Conservation (phyloP, 805 yeast species). For the Yarrowia sp. region DNA sequence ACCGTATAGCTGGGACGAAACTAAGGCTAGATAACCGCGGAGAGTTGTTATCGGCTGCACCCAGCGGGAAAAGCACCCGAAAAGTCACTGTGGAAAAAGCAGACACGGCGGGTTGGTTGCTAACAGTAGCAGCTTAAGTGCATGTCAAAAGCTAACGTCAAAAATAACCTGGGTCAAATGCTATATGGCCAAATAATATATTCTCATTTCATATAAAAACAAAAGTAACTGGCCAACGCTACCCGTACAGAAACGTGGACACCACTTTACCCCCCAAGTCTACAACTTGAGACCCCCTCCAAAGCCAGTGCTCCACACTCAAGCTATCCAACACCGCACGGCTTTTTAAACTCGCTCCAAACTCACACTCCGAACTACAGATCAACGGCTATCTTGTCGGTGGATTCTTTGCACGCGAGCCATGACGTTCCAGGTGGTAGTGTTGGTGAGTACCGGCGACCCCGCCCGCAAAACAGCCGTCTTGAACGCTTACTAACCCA, state of each 20-base stretch:
- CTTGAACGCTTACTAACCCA: slow-evolving; percentile 14
- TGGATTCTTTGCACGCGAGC: slow-evolving; percentile 20
- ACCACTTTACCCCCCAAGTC: neutral
- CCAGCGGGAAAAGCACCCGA: too few relatives aligned
- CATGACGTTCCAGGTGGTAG: slow-evolving; percentile 34
- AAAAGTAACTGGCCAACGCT: neutral
- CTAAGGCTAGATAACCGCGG: too few relatives aligned
- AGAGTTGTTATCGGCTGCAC: too few relatives aligned
- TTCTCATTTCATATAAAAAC: neutral
- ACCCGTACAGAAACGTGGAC: neutral
- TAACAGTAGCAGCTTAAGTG: neutral
- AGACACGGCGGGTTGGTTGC: neutral
- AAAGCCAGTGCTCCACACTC: neutral
- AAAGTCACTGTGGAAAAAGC: too few relatives aligned
- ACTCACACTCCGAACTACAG: slow-evolving; percentile 8
- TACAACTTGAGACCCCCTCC: too few relatives aligned
- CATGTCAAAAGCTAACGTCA: slow-evolving; percentile 8
- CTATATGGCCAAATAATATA: neutral
- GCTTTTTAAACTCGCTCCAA: slow-evolving; percentile 22
- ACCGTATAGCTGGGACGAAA: too few relatives aligned
- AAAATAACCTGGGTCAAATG: slow-evolving; percentile 3
- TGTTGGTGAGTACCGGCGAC: slow-evolving; percentile 31
- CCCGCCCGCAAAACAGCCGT: neutral
- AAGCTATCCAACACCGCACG: slow-evolving; percentile 12
- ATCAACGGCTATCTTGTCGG: slow-evolving; percentile 5